These are phyloP conservation scores for Venturia oleaginea DNA, from an alignment of 2,329 filamentous ascomycete genomes.

Conservation along the genomic window DNA sequence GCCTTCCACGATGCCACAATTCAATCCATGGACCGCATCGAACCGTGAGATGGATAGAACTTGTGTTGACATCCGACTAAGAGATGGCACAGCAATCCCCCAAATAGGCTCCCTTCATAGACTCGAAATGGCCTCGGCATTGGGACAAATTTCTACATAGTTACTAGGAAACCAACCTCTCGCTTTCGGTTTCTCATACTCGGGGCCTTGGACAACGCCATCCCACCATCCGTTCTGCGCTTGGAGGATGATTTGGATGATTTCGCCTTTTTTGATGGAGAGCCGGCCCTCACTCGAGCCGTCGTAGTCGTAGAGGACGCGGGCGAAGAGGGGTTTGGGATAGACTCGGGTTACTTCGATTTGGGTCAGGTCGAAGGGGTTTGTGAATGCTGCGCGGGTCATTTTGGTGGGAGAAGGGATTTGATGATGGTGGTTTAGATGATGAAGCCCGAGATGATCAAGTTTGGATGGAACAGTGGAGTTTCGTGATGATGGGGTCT, in stretches of 20 bases:
- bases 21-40: no score
- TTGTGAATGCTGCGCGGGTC: neutral
- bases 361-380: neutral
- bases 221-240: neutral
- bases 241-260: slow-evolving; percentile 1
- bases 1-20: no score
- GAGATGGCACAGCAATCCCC: neutral
- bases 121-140: neutral
- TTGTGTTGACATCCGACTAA: no score
- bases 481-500: neutral
- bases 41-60: no score
- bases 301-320: slow-evolving; percentile 1
- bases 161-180: neutral
- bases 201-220: neutral
- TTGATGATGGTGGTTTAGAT: neutral
- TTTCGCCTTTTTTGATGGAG: neutral
- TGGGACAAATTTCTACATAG: neutral
- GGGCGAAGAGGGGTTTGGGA: neutral
- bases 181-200: neutral
- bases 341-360: neutral
- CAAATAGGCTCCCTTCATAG: neutral
- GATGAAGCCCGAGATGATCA: neutral
- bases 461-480: neutral
- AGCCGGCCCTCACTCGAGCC: neutral
- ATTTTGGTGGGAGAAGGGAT: neutral